phyloP scores from a whole-genome alignment of 352 stramenopile genomes.

The Globisporangium cylindrosporum region DNA sequence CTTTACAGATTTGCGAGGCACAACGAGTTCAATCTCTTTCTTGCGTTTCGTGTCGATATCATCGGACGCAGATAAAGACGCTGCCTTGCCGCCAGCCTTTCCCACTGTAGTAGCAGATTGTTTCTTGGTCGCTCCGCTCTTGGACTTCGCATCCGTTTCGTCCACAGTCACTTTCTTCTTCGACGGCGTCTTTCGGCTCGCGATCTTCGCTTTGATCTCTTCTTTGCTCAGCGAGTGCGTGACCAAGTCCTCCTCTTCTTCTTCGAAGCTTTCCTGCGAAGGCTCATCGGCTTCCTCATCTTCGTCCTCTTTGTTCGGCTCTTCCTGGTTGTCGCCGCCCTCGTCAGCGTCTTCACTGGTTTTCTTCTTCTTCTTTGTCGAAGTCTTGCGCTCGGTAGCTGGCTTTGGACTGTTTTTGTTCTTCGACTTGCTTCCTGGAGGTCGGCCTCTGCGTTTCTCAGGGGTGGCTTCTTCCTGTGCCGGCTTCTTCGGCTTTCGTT shows the following conservation, averaged over 20 bases:
- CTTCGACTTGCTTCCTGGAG: conserved; percentile 38
- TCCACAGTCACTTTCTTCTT: conserved; percentile 44
- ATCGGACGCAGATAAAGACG: conserved; percentile 9
- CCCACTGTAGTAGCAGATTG: conserved; percentile 18
- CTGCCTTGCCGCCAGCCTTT: conserved; percentile 34
- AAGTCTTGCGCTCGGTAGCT: conserved; percentile 10
- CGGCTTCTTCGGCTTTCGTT: conserved; percentile 19
- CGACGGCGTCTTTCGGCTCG: conserved; percentile 59
- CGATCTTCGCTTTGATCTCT: conserved; percentile 75
- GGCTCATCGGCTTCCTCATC: conserved; percentile 14
- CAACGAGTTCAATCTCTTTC: conserved; percentile 78
- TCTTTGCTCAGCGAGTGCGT: conserved; percentile 56
- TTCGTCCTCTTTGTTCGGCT: conserved; percentile 8
- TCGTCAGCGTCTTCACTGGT: conserved; percentile 11
- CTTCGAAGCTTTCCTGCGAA: conserved; percentile 20
- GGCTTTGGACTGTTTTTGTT: conserved; percentile 22
- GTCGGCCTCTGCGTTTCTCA: conserved; percentile 47
- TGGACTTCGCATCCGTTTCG: conserved; percentile 26
- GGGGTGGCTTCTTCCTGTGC: conserved; percentile 20
- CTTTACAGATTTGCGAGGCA: conserved; percentile 75
- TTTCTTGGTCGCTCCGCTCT: conserved; percentile 37
- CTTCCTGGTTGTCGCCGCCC: conserved; percentile 14
- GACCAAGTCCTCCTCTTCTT: conserved; percentile 41
- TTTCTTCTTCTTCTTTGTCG: conserved; percentile 26
- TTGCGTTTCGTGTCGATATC: conserved; percentile 77